These are phyloP conservation scores for rapeseed (Brassica napus) DNA, from an alignment of 345 rosid genomes.

Conservation along the genomic window Da-Ae NC_063451.1:2182001-2182500, in stretches of 20 bases:
- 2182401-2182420: not conserved
- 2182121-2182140: slow-evolving; percentile 56
- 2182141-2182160: slow-evolving; percentile 56
- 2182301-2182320: slow-evolving; percentile 24
- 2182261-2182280: slow-evolving; percentile 60
- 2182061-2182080: slow-evolving; percentile 55
- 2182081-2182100: slow-evolving; percentile 62
- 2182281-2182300: slow-evolving; percentile 58
- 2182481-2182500: not conserved
- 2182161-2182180: slow-evolving; percentile 54
- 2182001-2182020: slow-evolving; percentile 64
- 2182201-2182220: slow-evolving; percentile 55
- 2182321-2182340: not conserved
- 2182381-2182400: not conserved
- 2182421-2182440: not conserved
- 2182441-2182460: too few relatives aligned
- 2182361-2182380: not conserved
- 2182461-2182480: not conserved
- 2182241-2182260: slow-evolving; percentile 58
- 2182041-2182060: slow-evolving; percentile 69
- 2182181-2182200: slow-evolving; percentile 58
- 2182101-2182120: slow-evolving; percentile 59
- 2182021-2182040: slow-evolving; percentile 82
- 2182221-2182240: slow-evolving; percentile 56
- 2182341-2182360: not conserved